These are phyloP conservation scores for Claviceps lovelessii DNA, from an alignment of 2,329 filamentous ascomycete genomes.

Conservation along the genomic window DNA sequence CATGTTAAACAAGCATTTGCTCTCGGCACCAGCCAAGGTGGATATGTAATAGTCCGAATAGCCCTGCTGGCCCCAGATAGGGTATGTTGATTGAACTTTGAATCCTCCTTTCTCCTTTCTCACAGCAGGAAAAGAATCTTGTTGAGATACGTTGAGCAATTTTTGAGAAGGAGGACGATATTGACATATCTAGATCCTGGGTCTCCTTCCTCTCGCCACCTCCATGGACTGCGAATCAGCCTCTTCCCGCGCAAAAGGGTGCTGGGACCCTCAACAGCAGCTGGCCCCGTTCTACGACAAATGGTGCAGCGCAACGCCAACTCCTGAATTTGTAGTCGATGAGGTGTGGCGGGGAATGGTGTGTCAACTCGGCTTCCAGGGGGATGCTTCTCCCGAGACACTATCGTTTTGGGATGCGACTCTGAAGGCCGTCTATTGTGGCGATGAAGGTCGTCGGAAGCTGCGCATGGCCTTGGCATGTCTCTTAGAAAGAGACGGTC, in stretches of 20 bases:
- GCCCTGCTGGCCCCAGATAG: conserved; percentile 34
- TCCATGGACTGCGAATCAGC: conserved; percentile 40
- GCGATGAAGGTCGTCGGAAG: conserved; percentile 35
- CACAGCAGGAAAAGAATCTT: neutral
- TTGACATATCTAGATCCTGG: conserved; percentile 24
- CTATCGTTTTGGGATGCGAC: conserved; percentile 31
- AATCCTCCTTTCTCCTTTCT: neutral
- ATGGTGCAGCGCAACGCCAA: conserved; percentile 25
- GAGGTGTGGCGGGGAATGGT: conserved; percentile 32
- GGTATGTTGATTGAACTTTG: conserved; percentile 16
- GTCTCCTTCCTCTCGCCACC: conserved; percentile 33
- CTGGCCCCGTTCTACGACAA: conserved; percentile 27
- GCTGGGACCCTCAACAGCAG: conserved; percentile 33
- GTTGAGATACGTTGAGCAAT: neutral
- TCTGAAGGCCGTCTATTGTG: conserved; percentile 31
- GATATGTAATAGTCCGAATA: conserved; percentile 36
- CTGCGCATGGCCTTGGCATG: conserved; percentile 30
- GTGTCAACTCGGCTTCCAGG: conserved; percentile 30
- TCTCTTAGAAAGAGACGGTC: conserved; percentile 32
- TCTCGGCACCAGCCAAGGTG: conserved; percentile 37
- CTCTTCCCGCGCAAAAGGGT: conserved; percentile 29
- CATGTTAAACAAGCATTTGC: conserved; percentile 33
- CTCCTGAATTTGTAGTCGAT: conserved; percentile 33
- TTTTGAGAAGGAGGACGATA: neutral
- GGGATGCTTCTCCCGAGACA: conserved; percentile 21